phyloP scores from a whole-genome alignment of 2,329 filamentous ascomycete species.

The Didymella lethalis region DNA sequence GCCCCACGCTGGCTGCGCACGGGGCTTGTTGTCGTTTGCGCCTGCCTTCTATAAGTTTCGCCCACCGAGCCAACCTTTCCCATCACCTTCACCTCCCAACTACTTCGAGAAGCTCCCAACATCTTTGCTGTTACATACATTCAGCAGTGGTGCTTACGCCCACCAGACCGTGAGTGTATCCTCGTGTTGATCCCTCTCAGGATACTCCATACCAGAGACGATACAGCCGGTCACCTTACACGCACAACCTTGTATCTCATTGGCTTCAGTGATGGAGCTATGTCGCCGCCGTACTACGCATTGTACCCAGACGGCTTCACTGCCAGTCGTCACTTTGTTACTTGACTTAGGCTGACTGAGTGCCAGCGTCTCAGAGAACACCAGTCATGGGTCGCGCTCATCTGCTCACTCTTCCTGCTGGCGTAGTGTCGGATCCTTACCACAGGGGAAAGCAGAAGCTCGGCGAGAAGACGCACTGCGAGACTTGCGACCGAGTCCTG shows the following conservation, averaged over 20 bases:
- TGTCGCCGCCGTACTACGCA: background rate
- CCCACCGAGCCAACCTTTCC: background rate
- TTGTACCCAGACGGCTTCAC: constrained; percentile 13
- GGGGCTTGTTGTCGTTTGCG: constrained; percentile 17
- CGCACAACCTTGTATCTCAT: background rate
- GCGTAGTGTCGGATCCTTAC: constrained; percentile 38
- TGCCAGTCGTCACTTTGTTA: background rate
- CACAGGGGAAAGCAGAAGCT: constrained; percentile 29
- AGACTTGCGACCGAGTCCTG: constrained; percentile 43
- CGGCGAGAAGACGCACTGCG: constrained; percentile 36
- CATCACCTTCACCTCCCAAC: constrained; percentile 1
- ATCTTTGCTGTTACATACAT: background rate
- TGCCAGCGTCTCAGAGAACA: constrained; percentile 18
- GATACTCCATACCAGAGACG: background rate
- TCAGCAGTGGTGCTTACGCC: background rate
- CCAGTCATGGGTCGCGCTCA: constrained; percentile 7
- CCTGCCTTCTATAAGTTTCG: constrained; percentile 24
- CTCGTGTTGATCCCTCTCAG: background rate
- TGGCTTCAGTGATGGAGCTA: background rate
- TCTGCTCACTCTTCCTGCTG: constrained; percentile 4
- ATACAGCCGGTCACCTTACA: background rate
- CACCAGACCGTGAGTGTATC: constrained; percentile 1
- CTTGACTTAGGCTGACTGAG: constrained; percentile 13
- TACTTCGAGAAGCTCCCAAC: background rate
- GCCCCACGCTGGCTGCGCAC: constrained; percentile 17